phyloP scores from a whole-genome alignment of 1,284 basidiomycete species.

The Heterobasidion irregulare region DNA sequence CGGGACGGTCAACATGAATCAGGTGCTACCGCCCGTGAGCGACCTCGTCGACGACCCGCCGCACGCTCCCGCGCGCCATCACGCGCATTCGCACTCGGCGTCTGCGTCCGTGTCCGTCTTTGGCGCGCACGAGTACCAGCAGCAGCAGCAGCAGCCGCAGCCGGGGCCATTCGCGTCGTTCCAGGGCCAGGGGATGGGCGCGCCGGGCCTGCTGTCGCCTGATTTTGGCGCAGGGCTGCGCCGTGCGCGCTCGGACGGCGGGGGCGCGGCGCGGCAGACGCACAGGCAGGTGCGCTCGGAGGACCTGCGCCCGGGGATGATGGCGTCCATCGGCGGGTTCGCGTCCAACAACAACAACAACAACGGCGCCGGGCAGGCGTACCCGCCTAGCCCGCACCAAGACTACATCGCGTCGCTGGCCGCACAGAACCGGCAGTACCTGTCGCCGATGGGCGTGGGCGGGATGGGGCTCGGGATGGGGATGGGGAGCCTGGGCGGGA shows the following conservation, averaged over 20 bases:
- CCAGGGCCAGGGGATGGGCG: not conserved
- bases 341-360: not conserved
- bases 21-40: conserved; percentile 31
- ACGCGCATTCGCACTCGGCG: not conserved
- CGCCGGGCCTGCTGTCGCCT: conserved; percentile 37
- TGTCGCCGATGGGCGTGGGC: conserved; percentile 26
- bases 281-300: conserved; percentile 34
- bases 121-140: not conserved
- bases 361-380: conserved; percentile 5
- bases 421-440: conserved; percentile 22
- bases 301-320: conserved; percentile 27
- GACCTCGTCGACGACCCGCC: conserved; percentile 16
- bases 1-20: conserved; percentile 36
- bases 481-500: too few relatives aligned
- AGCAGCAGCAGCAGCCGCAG: conserved; percentile 2
- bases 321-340: conserved; percentile 13
- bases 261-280: conserved; percentile 20
- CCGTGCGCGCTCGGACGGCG: conserved; percentile 42
- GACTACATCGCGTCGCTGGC: conserved; percentile 31
- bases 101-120: conserved; percentile 14
- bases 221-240: conserved; percentile 24
- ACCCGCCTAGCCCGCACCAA: conserved; percentile 31
- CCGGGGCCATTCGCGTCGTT: not conserved
- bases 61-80: conserved; percentile 21
- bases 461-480: too few relatives aligned